These are phyloP conservation scores for Chlorella sp. DNA, from an alignment of 139 green algal genomes.

Conservation along the genomic window DNA sequence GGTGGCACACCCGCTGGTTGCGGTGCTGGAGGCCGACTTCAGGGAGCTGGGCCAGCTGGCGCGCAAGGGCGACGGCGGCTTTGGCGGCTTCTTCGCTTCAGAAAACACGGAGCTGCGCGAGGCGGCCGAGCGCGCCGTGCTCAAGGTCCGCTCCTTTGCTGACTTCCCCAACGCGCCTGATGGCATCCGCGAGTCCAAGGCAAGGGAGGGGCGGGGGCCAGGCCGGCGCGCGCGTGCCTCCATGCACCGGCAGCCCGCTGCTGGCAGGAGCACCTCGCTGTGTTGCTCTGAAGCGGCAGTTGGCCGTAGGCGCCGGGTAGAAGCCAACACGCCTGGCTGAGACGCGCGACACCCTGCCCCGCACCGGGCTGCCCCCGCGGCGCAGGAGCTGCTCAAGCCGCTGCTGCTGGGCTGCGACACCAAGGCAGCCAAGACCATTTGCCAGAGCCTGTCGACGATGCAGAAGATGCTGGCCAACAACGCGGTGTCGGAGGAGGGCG, in stretches of 20 bases:
- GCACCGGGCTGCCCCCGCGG: background rate
- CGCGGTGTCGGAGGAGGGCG: conserved; percentile 54
- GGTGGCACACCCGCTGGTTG: conserved; percentile 16
- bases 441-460: conserved; percentile 61
- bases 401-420: conserved; percentile 79
- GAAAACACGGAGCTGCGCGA: conserved; percentile 76
- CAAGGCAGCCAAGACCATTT: conserved; percentile 68
- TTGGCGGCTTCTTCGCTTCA: conserved; percentile 60
- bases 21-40: conserved; percentile 68
- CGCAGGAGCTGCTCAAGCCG: conserved; percentile 81
- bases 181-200: conserved; percentile 44
- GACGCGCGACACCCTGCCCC: too few relatives aligned
- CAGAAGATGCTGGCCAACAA: conserved; percentile 87
- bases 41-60: conserved; percentile 57
- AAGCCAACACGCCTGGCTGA: background rate
- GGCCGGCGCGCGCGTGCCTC: background rate
- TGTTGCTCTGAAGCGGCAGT: background rate
- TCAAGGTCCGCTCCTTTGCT: conserved; percentile 53
- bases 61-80: conserved; percentile 59
- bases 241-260: background rate
- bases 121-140: conserved; percentile 60
- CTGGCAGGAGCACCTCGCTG: background rate
- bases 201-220: conserved; percentile 14
- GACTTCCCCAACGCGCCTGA: conserved; percentile 35
- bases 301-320: background rate